Percentiles rank a stretch among this genome's conserved stretches.
Evolutionary conservation across 108 stramenopile genomes (phyloP).

Genomic region (Fragilariopsis cylindrus): DNA sequence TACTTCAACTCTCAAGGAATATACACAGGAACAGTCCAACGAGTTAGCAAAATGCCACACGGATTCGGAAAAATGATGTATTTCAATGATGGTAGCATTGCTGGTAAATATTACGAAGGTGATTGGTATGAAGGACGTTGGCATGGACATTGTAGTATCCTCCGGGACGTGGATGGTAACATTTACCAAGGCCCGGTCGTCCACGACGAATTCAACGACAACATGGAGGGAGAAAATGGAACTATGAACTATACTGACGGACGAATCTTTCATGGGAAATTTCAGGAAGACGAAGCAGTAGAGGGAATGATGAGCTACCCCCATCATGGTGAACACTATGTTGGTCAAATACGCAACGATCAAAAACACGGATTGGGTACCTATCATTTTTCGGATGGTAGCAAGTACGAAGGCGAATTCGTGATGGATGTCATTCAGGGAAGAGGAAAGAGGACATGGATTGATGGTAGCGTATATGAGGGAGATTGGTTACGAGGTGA

Average conservation of each 20-base stretch:
- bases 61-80: slow-evolving; percentile 31
- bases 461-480: slow-evolving; percentile 53
- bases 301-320: slow-evolving; percentile 29
- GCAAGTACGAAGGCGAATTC: slow-evolving; percentile 31
- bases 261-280: slow-evolving; percentile 32
- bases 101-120: slow-evolving; percentile 34
- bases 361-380: slow-evolving; percentile 42
- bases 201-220: slow-evolving; percentile 32
- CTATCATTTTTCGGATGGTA: slow-evolving; percentile 33
- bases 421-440: slow-evolving; percentile 35
- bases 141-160: slow-evolving; percentile 23
- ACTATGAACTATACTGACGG: slow-evolving; percentile 32
- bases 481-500: slow-evolving; percentile 52
- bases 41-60: slow-evolving; percentile 21
- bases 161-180: slow-evolving; percentile 26
- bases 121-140: slow-evolving; percentile 33
- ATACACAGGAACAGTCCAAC: slow-evolving; percentile 29
- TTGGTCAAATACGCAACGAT: slow-evolving; percentile 39
- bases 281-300: slow-evolving; percentile 20
- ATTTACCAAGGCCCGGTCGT: slow-evolving; percentile 31
- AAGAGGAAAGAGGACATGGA: slow-evolving; percentile 48
- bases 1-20: slow-evolving; percentile 28
- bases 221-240: slow-evolving; percentile 32
- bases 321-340: slow-evolving; percentile 39
- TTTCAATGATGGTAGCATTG: slow-evolving; percentile 16